Percentiles rank a stretch among this genome's conserved stretches.
Evolutionary conservation across 345 rosid species (phyloP).

Genomic region (Gossypium bickii): DNA sequence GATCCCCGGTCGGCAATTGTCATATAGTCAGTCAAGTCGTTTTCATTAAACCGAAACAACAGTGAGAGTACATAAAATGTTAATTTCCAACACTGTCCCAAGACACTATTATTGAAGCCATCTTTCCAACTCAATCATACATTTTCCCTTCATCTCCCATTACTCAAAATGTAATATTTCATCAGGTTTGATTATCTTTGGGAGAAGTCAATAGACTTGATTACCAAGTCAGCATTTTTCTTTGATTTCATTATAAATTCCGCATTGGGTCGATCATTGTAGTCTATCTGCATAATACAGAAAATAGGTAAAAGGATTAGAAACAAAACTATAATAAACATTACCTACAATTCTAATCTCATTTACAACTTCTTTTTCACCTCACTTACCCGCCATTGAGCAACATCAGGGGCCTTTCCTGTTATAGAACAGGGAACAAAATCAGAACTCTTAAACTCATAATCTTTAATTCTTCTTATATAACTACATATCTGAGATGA

Average conservation of each 20-base stretch:
- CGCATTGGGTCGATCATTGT: conserved; percentile 81
- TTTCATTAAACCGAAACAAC: not conserved
- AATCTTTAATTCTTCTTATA: not conserved
- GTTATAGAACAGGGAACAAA: conserved; percentile 8
- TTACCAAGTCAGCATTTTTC: conserved; percentile 64
- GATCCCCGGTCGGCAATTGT: too few relatives aligned
- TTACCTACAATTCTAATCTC: not conserved
- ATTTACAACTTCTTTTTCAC: not conserved
- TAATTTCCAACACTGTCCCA: not conserved
- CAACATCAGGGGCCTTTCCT: conserved; percentile 79
- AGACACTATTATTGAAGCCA: not conserved
- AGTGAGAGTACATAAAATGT: not conserved
- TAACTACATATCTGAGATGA: not conserved
- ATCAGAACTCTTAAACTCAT: not conserved
- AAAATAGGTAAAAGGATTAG: not conserved
- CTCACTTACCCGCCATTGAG: conserved; percentile 70
- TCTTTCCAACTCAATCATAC: not conserved
- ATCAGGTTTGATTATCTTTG: conserved; percentile 8
- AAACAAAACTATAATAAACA: not conserved
- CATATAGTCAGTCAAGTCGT: not conserved
- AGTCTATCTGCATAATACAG: conserved; percentile 53
- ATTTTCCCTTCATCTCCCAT: not conserved
- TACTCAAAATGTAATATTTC: not conserved
- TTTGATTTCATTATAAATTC: conserved; percentile 72
- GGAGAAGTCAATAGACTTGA: conserved; percentile 45